Conservation (phyloP, 768 basidiomycete genomes). For the Kwoniella botswanensis region DNA sequence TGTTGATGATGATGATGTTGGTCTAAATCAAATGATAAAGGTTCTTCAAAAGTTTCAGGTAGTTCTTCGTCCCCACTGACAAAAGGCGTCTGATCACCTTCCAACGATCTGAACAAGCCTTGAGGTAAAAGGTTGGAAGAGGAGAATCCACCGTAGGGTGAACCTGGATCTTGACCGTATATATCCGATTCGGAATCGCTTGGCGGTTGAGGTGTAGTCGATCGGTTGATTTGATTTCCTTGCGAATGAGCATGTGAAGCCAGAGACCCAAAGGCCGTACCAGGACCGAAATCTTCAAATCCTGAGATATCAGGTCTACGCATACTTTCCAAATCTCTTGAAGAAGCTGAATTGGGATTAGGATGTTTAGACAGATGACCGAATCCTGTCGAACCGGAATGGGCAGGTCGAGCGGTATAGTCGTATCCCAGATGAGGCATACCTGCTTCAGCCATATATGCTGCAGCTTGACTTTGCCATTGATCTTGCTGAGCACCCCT, state of each 20-base stretch:
- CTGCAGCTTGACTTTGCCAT: conserved; percentile 56
- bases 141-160: conserved; percentile 57
- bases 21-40: conserved; percentile 21
- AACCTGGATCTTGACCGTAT: conserved; percentile 56
- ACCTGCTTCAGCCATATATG: conserved; percentile 55
- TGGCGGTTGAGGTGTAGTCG: conserved; percentile 29
- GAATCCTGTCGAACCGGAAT: conserved; percentile 33
- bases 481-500: conserved; percentile 25
- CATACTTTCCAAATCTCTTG: conserved; percentile 19
- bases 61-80: conserved; percentile 24
- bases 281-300: conserved; percentile 58
- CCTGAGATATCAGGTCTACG: conserved; percentile 50
- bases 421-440: conserved; percentile 51
- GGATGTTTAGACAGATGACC: conserved; percentile 29
- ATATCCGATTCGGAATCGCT: conserved; percentile 47
- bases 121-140: conserved; percentile 57
- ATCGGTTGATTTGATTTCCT: background rate
- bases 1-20: background rate
- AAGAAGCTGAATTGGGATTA: conserved; percentile 22
- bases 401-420: conserved; percentile 39
- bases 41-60: conserved; percentile 22
- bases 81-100: conserved; percentile 53
- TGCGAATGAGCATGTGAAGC: background rate
- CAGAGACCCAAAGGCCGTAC: conserved; percentile 23
- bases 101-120: conserved; percentile 57